Base-by-base conservation (phyloP, 352 stramenopile genomes). In the Pythium volutum region DNA sequence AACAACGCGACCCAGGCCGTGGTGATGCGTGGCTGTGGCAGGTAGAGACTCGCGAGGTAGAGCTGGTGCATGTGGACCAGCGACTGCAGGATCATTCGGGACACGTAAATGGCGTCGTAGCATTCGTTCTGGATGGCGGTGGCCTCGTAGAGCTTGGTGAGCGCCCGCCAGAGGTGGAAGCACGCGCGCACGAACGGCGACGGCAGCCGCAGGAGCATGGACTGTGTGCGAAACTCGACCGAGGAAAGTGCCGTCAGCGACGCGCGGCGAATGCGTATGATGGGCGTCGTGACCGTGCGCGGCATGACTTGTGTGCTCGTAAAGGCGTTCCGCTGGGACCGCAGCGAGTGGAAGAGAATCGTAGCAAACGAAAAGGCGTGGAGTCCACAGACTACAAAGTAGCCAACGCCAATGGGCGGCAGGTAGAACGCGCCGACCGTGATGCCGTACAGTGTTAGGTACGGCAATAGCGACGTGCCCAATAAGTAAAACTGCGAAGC, bases 151-250 rank as follows among this genome's bases (percentile, higher is more conserved):
- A 50, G 15, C 25, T 61, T 56, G 41, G 22, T 55, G 8, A 64
- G 3, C 1, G 4, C 20, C 33, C 61, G 26, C 55, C 62, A 69
- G 0, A 48, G 3, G 14, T 55, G 62, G 27, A 39, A 69, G 42
- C 47, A 64, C 18, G 20, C 5, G 2, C 62, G 48, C 7, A 60
- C 55, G 23, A 69, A 64, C 20, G 62, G 62, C 0, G 62, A 69
- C 14, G 62, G 62, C 41, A 69, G 25, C 2, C 62, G 62, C 16
- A 47, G 29, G 2, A 69, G 62, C 48, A 69, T 43, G 8, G 62
- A 69, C 43, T 69, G 62, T 16, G 63, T 70, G 23, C 63, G 63
- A 34, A 58, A 65, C 54, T 70, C 63, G 31, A 70, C 15, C 15
- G 55, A 65, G 9, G 63, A 70, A 1, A 70, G 22, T 16, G 51